These are phyloP conservation scores for Batkoa obscura DNA, from an alignment of 371 early-diverging fungal genomes.

Conservation along the genomic window DNA sequence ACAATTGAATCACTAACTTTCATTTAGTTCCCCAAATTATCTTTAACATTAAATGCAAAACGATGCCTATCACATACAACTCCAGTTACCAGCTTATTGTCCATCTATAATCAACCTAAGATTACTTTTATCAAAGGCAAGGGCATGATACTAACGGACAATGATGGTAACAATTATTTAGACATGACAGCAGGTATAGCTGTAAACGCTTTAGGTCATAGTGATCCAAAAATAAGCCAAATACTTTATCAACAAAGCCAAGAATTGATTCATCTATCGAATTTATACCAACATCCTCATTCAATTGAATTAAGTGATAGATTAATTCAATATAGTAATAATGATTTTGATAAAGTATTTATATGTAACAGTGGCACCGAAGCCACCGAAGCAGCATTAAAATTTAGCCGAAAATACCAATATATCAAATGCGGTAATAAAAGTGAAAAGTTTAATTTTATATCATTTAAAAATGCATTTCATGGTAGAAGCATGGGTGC, in stretches of 20 bases:
- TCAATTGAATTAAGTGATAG: constrained; percentile 48
- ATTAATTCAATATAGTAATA: constrained; percentile 25
- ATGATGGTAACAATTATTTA: constrained; percentile 28
- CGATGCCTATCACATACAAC: too few relatives aligned
- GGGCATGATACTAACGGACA: too few relatives aligned
- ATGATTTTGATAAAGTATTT: constrained; percentile 43
- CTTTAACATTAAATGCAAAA: too few relatives aligned
- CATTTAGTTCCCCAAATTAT: too few relatives aligned
- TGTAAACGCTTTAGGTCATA: constrained; percentile 75
- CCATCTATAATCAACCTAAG: too few relatives aligned
- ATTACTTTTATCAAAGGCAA: too few relatives aligned
- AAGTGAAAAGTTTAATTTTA: constrained; percentile 29
- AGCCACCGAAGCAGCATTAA: constrained; percentile 82
- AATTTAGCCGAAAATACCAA: constrained; percentile 83
- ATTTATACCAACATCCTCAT: constrained; percentile 64
- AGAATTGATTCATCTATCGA: constrained; percentile 55
- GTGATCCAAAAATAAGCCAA: constrained; percentile 40
- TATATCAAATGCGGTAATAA: constrained; percentile 7
- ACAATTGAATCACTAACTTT: too few relatives aligned
- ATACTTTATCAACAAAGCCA: constrained; percentile 58
- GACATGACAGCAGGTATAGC: constrained; percentile 84
- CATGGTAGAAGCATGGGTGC: constrained; percentile 92
- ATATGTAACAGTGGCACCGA: constrained; percentile 83
- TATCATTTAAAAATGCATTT: constrained; percentile 75
- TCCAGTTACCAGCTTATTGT: too few relatives aligned